These are phyloP conservation scores for Helianthus tuberosus DNA, from an alignment of 129 eudicot genomes.

Conservation along the genomic window DNA sequence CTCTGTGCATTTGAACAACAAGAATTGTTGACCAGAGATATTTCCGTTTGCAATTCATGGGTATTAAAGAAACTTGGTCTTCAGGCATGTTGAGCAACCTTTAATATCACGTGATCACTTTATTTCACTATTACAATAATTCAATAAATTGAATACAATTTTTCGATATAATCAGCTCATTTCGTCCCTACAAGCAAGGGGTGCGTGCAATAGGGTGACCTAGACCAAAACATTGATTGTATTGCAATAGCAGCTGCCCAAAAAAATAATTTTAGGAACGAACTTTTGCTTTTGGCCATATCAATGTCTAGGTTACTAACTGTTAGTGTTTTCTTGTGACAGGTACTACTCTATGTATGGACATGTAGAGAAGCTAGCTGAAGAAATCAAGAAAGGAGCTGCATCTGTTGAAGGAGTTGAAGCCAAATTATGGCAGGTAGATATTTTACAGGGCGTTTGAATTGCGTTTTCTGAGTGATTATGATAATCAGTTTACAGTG, in stretches of 20 bases:
- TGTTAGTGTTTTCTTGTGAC: conserved; percentile 25
- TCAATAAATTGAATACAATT: conserved; percentile 3
- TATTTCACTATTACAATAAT: neutral
- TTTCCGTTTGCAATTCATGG: neutral
- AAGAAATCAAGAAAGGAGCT: conserved; percentile 88
- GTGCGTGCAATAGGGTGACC: neutral
- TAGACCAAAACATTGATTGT: neutral
- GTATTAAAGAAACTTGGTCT: neutral
- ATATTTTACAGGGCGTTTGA: neutral
- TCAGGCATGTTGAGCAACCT: neutral
- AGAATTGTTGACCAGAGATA: conserved; percentile 3
- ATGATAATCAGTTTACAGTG: neutral
- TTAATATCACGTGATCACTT: neutral
- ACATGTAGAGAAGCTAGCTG: conserved; percentile 82
- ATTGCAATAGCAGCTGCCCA: conserved; percentile 5
- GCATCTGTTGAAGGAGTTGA: conserved; percentile 93
- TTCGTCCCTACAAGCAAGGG: conserved; percentile 7
- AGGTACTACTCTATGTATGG: conserved; percentile 93
- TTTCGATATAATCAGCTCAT: neutral
- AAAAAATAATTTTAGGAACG: neutral
- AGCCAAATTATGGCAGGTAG: conserved; percentile 90
- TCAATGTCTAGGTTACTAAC: conserved; percentile 16
- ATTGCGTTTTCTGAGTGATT: neutral
- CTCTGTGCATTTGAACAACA: neutral
- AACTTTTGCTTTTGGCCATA: neutral